phyloP scores from a whole-genome alignment of 495 filamentous ascomycete species.

The Podospora comata region DNA sequence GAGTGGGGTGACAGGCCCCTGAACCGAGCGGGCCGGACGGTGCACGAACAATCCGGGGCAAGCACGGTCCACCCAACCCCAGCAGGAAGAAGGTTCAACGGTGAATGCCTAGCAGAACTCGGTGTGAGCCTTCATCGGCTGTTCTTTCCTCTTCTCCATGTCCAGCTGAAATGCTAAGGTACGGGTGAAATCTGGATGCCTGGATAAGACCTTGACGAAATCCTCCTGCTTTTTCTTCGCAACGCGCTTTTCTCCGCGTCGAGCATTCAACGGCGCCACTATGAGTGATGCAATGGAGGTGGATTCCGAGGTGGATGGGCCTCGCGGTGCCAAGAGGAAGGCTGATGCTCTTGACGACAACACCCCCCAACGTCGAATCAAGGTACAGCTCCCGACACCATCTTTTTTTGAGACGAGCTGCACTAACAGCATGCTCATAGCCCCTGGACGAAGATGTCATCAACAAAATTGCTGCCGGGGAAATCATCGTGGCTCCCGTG shows the following conservation, averaged over 20 bases:
- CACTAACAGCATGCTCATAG: slow-evolving; percentile 40
- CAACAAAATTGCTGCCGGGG: slow-evolving; percentile 99
- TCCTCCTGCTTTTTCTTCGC: not conserved
- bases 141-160: not conserved
- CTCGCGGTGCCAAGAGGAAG: slow-evolving; percentile 63
- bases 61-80: not conserved
- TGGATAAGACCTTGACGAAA: not conserved
- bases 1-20: not conserved
- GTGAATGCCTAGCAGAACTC: not conserved
- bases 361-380: slow-evolving; percentile 63
- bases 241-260: not conserved
- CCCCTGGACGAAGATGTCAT: slow-evolving; percentile 92
- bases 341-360: slow-evolving; percentile 39
- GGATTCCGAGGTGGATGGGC: slow-evolving; percentile 33
- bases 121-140: not conserved
- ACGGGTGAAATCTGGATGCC: not conserved
- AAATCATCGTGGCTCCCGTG: slow-evolving; percentile 97
- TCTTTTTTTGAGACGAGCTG: not conserved
- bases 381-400: slow-evolving; percentile 33
- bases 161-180: not conserved
- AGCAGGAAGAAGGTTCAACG: not conserved
- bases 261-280: not conserved
- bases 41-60: not conserved
- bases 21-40: slow-evolving; percentile 2
- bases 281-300: slow-evolving; percentile 38